Conservation (phyloP, 495 filamentous ascomycete species). For the Lepraria neglecta region DNA sequence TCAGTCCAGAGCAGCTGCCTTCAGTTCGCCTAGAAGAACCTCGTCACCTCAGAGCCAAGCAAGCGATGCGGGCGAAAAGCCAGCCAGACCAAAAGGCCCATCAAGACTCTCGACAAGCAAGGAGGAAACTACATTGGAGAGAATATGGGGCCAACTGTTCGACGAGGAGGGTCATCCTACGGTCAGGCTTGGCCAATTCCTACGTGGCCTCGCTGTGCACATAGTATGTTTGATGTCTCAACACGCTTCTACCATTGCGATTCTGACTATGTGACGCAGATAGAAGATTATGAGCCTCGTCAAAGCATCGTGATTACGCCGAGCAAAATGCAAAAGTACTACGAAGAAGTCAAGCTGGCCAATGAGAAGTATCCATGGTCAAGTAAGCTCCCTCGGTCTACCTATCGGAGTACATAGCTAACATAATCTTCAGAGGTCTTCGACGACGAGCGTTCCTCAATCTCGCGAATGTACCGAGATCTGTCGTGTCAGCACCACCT, state of each 20-base stretch:
- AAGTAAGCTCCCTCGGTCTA: slow-evolving; percentile 31
- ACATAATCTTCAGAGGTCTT: slow-evolving; percentile 40
- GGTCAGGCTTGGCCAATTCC: slow-evolving; percentile 59
- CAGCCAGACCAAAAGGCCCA: slow-evolving; percentile 40
- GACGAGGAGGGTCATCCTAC: slow-evolving; percentile 62
- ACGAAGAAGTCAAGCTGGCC: slow-evolving; percentile 55
- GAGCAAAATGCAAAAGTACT: slow-evolving; percentile 73
- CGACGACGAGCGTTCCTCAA: slow-evolving; percentile 47
- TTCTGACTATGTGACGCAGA: slow-evolving; percentile 43
- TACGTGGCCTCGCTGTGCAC: slow-evolving; percentile 71
- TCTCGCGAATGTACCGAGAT: slow-evolving; percentile 69
- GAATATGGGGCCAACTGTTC: slow-evolving; percentile 73
- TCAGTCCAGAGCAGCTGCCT: slow-evolving; percentile 16
- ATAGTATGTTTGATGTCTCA: slow-evolving; percentile 49
- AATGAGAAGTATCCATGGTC: slow-evolving; percentile 64
- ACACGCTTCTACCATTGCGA: background rate
- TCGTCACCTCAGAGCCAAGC: slow-evolving; percentile 33
- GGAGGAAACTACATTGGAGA: slow-evolving; percentile 56
- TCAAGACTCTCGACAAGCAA: slow-evolving; percentile 41
- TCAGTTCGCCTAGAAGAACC: slow-evolving; percentile 20
- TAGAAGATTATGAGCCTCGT: slow-evolving; percentile 67
- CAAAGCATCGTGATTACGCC: slow-evolving; percentile 76
- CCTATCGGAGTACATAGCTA: background rate
- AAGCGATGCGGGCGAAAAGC: slow-evolving; percentile 31
- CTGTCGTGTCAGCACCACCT: slow-evolving; percentile 76